phyloP scores from a whole-genome alignment of 148 eudicot species.

The Talinum fruticosum region DNA sequence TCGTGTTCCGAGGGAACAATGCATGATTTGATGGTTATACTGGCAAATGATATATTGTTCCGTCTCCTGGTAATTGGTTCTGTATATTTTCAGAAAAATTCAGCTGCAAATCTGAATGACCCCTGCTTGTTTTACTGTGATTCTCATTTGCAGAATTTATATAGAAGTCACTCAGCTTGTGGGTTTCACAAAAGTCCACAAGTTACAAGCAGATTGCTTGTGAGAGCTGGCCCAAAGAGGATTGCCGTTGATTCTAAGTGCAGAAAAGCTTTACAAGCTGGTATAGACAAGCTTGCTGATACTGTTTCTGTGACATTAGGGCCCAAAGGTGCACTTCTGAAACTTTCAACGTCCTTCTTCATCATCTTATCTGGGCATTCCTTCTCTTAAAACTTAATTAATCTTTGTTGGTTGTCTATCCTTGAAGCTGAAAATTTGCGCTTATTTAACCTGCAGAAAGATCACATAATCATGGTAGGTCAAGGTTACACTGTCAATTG shows the following conservation, averaged over 20 bases:
- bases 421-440: neutral
- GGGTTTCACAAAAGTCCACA: conserved; percentile 25
- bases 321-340: conserved; percentile 62
- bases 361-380: conserved; percentile 1
- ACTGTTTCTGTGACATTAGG: conserved; percentile 96
- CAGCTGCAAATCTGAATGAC: neutral
- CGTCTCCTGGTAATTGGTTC: neutral
- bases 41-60: neutral
- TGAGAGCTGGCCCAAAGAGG: conserved; percentile 80
- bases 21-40: neutral
- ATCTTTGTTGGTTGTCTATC: neutral
- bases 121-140: neutral
- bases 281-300: conserved; percentile 89
- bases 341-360: neutral
- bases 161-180: conserved; percentile 19
- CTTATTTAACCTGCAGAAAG: neutral
- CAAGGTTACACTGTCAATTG: neutral
- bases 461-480: neutral
- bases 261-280: conserved; percentile 62
- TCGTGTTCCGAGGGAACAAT: neutral
- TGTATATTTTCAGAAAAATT: neutral
- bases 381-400: neutral
- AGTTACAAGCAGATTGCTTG: conserved; percentile 31
- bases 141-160: conserved; percentile 29
- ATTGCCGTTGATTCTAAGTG: conserved; percentile 73